Evolutionary conservation across 192 early-diverging fungal species (phyloP), one percentile per base, ranked within the genome.

Genomic region (Coemansia sp.): DNA sequence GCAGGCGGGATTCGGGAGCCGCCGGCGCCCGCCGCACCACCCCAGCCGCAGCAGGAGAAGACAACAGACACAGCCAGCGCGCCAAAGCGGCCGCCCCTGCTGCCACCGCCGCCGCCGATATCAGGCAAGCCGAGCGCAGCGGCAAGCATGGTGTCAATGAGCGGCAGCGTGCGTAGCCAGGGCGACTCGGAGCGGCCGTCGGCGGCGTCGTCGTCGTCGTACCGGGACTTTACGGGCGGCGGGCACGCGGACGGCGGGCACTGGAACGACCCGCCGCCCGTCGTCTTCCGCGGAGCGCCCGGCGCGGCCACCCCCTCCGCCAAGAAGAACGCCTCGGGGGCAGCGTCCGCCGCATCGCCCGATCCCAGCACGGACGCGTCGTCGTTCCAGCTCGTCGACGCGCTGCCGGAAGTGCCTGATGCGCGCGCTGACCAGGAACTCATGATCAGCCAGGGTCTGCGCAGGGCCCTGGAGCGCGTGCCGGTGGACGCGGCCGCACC

Each of bases 241-340:
- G 65, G 71, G 0, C 63, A 74, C n/a, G 66, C 70, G 4, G 77
- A 65, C 17, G 43, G 41, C 33, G 77, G 77, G 10, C 77, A 79
- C 58, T 79, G 77, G 77, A 79, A 79, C 47, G 77, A 79, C 54
- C 77, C 77, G 33, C 71, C 77, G 34, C 60, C 69, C 4, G 46
- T 60, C 3, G 63, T 73, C 1, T 79, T 79, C 56, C 14, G 19
- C 26, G 56, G 31, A 3, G 65, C 33, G 3, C 38, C 51, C 18
- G n/a, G n/a, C n/a, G n/a, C n/a, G n/a, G n/a, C n/a, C n/a, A n/a
- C n/a, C n/a, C n/a, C n/a, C n/a, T n/a, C n/a, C n/a, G n/a, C n/a
- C n/a, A n/a, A n/a, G n/a, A n/a, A n/a, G n/a, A n/a, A n/a, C n/a
- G n/a, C n/a, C n/a, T n/a, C n/a, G n/a, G n/a, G n/a, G n/a, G n/a